Percentiles rank a stretch among this genome's conserved stretches.
These are phyloP conservation scores for Citrullus mucosospermus DNA, from an alignment of 306 rosid species.

Conservation along the genomic window DNA sequence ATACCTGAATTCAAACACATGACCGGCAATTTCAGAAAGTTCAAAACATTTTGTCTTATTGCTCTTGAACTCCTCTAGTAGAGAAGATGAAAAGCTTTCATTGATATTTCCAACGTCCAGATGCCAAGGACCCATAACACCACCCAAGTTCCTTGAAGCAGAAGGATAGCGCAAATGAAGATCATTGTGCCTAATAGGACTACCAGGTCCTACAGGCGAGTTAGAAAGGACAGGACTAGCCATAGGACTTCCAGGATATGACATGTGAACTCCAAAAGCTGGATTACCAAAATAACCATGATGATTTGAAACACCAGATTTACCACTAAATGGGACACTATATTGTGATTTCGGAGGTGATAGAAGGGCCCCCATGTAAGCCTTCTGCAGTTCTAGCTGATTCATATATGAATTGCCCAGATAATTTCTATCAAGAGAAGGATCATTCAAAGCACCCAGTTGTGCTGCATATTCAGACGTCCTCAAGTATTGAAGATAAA, in stretches of 20 bases:
- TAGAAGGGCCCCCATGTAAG: conserved; percentile 49
- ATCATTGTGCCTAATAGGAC: conserved; percentile 80
- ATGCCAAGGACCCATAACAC: conserved; percentile 72
- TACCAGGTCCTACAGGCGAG: conserved; percentile 83
- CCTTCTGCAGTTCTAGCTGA: conserved; percentile 76
- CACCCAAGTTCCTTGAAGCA: conserved; percentile 73
- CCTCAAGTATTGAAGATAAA: conserved; percentile 81
- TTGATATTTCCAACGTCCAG: conserved; percentile 50
- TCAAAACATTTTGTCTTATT: conserved; percentile 80
- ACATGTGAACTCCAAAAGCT: conserved; percentile 56
- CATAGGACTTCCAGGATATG: conserved; percentile 88
- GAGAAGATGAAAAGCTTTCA: conserved; percentile 62
- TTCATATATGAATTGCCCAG: conserved; percentile 64
- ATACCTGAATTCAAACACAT: conserved; percentile 74
- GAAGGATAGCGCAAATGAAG: conserved; percentile 64
- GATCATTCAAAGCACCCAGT: conserved; percentile 62
- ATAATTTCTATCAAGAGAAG: conserved; percentile 56
- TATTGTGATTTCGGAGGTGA: conserved; percentile 86
- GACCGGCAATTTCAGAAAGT: conserved; percentile 64
- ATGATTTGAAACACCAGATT: conserved; percentile 58
- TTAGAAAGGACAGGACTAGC: conserved; percentile 48
- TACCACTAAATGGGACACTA: conserved; percentile 44
- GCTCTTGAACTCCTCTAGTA: conserved; percentile 83
- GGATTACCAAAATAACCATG: conserved; percentile 79
- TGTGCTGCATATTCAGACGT: conserved; percentile 80